These are phyloP conservation scores for Colletotrichum graminicola DNA, from an alignment of 2,329 filamentous ascomycete species.

Conservation along the genomic window DNA sequence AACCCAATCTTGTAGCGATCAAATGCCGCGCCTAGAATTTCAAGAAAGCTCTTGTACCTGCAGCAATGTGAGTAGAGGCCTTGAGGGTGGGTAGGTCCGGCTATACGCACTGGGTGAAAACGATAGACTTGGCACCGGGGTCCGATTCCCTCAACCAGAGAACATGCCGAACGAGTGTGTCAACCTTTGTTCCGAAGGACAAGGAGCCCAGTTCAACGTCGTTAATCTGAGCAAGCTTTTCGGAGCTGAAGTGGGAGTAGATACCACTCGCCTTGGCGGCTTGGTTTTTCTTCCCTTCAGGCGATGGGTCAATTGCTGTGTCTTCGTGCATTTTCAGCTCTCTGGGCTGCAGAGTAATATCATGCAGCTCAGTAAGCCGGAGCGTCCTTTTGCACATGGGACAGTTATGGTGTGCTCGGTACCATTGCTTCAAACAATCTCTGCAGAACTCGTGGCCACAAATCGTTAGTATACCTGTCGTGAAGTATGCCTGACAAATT, in stretches of 20 bases:
- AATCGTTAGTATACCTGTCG: slow-evolving; percentile 83
- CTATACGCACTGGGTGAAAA: slow-evolving; percentile 81
- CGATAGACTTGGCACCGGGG: slow-evolving; percentile 87
- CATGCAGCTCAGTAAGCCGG: slow-evolving; percentile 76
- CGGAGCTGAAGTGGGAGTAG: slow-evolving; percentile 80
- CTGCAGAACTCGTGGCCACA: slow-evolving; percentile 96
- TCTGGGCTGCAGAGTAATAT: slow-evolving; percentile 85
- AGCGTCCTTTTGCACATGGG: slow-evolving; percentile 85
- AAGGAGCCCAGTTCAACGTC: slow-evolving; percentile 78
- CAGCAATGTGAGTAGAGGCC: slow-evolving; percentile 32
- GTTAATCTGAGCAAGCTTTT: slow-evolving; percentile 83
- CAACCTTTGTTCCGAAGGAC: slow-evolving; percentile 91
- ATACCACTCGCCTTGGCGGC: slow-evolving; percentile 64
- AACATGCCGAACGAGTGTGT: slow-evolving; percentile 84
- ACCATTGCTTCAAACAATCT: slow-evolving; percentile 87
- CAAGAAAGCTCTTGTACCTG: slow-evolving; percentile 80
- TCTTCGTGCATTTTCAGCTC: slow-evolving; percentile 73
- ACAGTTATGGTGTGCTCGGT: slow-evolving; percentile 78
- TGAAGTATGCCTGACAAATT: slow-evolving; percentile 85
- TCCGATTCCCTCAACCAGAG: slow-evolving; percentile 88
- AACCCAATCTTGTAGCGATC: slow-evolving; percentile 78
- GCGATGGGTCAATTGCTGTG: slow-evolving; percentile 36
- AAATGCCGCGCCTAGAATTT: slow-evolving; percentile 79
- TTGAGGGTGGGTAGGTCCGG: not conserved
- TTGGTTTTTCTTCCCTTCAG: slow-evolving; percentile 8